Percentiles rank a stretch among this genome's conserved stretches.
Conservation (phyloP, 2,329 filamentous ascomycete genomes). For the Aureobasidium sp. region DNA sequence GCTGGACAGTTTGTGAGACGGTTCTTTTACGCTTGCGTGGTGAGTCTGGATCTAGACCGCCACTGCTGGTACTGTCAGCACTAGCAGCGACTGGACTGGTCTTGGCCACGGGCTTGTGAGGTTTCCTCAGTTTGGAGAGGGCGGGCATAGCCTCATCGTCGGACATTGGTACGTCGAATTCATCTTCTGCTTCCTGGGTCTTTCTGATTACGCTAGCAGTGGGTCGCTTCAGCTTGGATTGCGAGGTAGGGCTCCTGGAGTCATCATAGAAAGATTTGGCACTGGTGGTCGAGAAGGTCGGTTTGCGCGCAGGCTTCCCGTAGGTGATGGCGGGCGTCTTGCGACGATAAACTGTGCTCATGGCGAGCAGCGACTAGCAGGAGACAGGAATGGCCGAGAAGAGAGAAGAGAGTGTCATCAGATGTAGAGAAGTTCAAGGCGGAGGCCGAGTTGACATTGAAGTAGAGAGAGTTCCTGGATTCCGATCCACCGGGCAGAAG, state of each 20-base stretch:
- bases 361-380: not conserved
- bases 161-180: conserved; percentile 37
- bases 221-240: conserved; percentile 1
- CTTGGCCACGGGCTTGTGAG: not conserved
- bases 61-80: not conserved
- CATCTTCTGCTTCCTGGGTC: conserved; percentile 15
- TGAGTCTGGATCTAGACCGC: not conserved
- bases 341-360: conserved; percentile 13
- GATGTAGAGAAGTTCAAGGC: not conserved
- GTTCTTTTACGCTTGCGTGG: conserved; percentile 8
- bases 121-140: not conserved
- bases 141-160: conserved; percentile 22
- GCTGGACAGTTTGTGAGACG: not conserved
- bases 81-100: not conserved
- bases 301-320: conserved; percentile 26
- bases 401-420: not conserved
- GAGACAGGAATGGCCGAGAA: not conserved
- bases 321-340: conserved; percentile 31
- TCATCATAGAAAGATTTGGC: conserved; percentile 3
- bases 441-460: not conserved
- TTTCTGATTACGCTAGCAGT: not conserved
- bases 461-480: not conserved
- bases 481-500: not conserved
- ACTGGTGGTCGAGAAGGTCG: conserved; percentile 10
- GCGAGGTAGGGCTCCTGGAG: not conserved